A percentile compares a stretch with the other conserved stretches of the same genome.
Evolutionary conservation across 23 red algal genomes (phyloP).

Genomic region (Chondrus crispus): DNA sequence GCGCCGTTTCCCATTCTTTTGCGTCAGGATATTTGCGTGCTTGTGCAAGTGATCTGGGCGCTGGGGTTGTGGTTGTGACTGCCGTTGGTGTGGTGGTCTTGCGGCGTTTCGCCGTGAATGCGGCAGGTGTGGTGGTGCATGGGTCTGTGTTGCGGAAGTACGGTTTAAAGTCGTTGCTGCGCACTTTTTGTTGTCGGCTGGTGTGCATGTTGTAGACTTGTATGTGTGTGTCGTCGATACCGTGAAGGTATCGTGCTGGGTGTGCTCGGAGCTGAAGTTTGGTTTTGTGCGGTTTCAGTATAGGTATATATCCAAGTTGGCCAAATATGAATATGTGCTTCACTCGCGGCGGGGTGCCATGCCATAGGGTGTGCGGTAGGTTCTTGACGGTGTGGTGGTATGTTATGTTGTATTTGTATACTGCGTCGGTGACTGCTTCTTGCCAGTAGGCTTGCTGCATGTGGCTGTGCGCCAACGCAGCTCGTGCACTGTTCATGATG

Average conservation of each 20-base stretch:
- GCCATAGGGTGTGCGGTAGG: background rate
- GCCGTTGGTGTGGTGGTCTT: no score
- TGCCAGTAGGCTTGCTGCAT: background rate
- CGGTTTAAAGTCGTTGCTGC: background rate
- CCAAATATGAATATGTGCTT: background rate
- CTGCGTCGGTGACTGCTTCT: background rate
- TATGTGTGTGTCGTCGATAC: background rate
- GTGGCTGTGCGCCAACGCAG: background rate
- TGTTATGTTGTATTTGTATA: slow-evolving; percentile 30
- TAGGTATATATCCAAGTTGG: background rate
- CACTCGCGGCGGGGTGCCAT: background rate
- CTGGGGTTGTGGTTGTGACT: background rate
- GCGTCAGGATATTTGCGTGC: background rate
- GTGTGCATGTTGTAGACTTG: background rate
- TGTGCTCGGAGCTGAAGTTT: background rate
- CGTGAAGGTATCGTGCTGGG: background rate
- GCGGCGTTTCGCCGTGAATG: background rate
- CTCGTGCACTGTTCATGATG: background rate
- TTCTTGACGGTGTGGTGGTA: background rate
- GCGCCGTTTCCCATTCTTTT: background rate
- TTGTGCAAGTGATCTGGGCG: background rate
- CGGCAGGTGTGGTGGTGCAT: background rate
- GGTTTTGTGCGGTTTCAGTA: background rate
- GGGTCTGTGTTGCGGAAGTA: background rate
- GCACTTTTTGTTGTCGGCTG: background rate